Base-by-base conservation (phyloP, 2,329 filamentous ascomycete species). In the Claviceps arundinis region DNA sequence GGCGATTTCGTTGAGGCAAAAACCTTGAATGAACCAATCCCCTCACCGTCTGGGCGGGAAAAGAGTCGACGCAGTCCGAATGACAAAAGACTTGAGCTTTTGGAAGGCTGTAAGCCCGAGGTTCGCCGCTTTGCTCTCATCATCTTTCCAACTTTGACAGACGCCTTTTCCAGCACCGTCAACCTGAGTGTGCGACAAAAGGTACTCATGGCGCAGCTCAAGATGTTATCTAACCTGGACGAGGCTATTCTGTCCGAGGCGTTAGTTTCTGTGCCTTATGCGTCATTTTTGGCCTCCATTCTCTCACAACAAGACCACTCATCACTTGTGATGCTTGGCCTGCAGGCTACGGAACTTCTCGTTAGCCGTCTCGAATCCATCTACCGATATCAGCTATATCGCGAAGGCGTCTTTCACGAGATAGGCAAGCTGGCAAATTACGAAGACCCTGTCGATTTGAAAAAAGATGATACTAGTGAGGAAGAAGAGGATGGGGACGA, bases 191-290 rank as follows among this genome's bases (percentile, higher is more conserved):
- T 98, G 42, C 85, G 94, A 22, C 89, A 97, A 64, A 96, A 95
- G 69, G 93, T 98, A 2, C 76, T 98, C 37, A 88, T 82, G 19
- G 93, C 91, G n/a, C 93, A 98, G 62, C 73, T 97, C 45, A 97
- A 97, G 71, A 97, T 98, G 89, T 77, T 98, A 9, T 95, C 89
- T 13, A 95, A 96, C 58, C 71, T 98, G n/a, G 89, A 96, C 59
- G 82, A 81, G 44, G 75, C 78, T 40, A 89, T 98, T 49, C 77
- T 98, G 4, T 78, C 88, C 55, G 91, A 96, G 60, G 86, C 91
- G 8, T 70, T 98, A 34, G 85, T 85, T 26, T 80, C 87, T 16
- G 90, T 98, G 1, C 88, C 93, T 0, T 98, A 97, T 67, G 89
- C 93, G 2, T 98, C 94, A 0, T 96, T 95, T 65, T 70, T 98